Evolutionary conservation across 768 basidiomycete genomes (phyloP), one percentile per base, ranked within the genome.

Genomic region (Lepiota brunneoincarnata): DNA sequence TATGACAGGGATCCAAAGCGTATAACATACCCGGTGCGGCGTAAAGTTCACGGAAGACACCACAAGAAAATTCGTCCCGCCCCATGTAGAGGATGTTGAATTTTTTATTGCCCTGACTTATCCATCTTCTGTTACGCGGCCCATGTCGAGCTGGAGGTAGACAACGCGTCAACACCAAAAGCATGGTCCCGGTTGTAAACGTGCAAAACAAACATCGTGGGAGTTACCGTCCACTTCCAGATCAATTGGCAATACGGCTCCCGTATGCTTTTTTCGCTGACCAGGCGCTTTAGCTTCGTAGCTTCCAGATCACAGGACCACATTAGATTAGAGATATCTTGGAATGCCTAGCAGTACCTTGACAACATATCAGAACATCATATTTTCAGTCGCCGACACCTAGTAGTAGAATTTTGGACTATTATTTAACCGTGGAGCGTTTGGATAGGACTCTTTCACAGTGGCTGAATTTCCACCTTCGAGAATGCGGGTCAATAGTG

Each of bases 51-150:
- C 79, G 69, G 45, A 97, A 77, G 2, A 92, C 83, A 6, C 72
- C 69, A 63, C 87, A 88, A 1, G 93, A 96, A 68, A 96, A 96
- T 61, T 85, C 81, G 66, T 95, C 93, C 15, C 91, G 87, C 47
- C 94, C 94, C 64, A 92, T 81, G 67, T 92, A 96, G 5, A 97
- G 76, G 38, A 97, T 80, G n/a, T 83, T 79, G 65, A 91, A 87
- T 4, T 58, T 61, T 24, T 56, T 34, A 6, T 49, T 24, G 7
- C 46, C 44, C 17, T 57, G 53, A 12, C 39, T 47, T 21, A 11
- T 31, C 24, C 23, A 47, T 47, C 53, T 45, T 20, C 10, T 12
- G 34, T 42, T 45, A 15, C 26, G 31, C 28, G 14, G 14, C 3
- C 23, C 20, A 21, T 4, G 11, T 14, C 28, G 24, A n/a, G 6